Evolutionary conservation across 2,329 filamentous ascomycete genomes (phyloP).

Genomic region (Elsinoe perseae): DNA sequence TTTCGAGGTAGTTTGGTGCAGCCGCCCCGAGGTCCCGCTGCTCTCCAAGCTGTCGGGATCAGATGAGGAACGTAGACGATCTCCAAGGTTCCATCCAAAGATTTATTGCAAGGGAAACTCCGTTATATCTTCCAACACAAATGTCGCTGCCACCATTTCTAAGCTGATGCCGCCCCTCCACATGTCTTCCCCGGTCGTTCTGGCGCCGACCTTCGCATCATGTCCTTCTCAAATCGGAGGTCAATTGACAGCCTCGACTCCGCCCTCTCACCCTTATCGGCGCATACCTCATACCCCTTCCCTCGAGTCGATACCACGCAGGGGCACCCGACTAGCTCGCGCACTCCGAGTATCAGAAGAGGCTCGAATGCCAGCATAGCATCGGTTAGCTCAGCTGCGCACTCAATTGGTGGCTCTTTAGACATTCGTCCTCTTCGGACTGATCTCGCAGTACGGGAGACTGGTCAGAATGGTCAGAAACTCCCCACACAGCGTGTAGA

Average conservation of each 20-base stretch:
- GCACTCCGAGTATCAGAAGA: slow-evolving; percentile 45
- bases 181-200: slow-evolving; percentile 20
- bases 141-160: background rate
- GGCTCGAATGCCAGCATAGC: slow-evolving; percentile 66
- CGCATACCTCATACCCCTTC: slow-evolving; percentile 46
- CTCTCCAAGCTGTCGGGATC: slow-evolving; percentile 4
- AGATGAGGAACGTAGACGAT: slow-evolving; percentile 10
- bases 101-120: background rate
- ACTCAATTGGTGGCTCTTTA: slow-evolving; percentile 72
- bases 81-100: background rate
- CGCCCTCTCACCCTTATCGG: slow-evolving; percentile 34
- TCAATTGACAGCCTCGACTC: slow-evolving; percentile 45
- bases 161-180: slow-evolving; percentile 18
- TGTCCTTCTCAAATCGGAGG: slow-evolving; percentile 38
- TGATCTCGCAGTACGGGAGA: slow-evolving; percentile 57
- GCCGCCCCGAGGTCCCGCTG: background rate
- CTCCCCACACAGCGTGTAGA: too few relatives aligned
- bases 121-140: background rate
- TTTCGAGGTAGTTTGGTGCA: background rate
- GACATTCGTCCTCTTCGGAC: slow-evolving; percentile 57
- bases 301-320: slow-evolving; percentile 47
- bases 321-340: slow-evolving; percentile 20
- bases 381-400: slow-evolving; percentile 53
- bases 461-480: slow-evolving; percentile 72
- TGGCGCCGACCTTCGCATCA: slow-evolving; percentile 21